Evolutionary conservation across 2,329 filamentous ascomycete species (phyloP), one percentile per base, ranked within the genome.

Genomic region (Clonostachys solani): DNA sequence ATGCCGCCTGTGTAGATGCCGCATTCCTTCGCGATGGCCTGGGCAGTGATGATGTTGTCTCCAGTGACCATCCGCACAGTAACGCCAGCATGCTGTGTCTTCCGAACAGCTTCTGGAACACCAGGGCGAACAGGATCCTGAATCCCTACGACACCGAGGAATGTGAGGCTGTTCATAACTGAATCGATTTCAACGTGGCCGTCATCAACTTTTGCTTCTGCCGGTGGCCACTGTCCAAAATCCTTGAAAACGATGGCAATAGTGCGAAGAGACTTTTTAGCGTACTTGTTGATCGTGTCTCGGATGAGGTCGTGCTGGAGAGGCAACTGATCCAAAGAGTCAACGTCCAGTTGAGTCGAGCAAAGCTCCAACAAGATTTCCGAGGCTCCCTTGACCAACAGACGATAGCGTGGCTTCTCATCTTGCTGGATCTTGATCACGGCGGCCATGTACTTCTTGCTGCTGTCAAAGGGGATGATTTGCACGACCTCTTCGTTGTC

Each of bases 231-330:
- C 49, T 71, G 73, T 29, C 83, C 76, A 49, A 87, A 90, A 53
- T 94, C 89, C 42, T 80, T 78, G 64, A 88, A 91, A 5, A 87
- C 75, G 52, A 92, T 74, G 16, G 81, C 87, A 46, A 92, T 90
- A 1, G 87, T 90, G 43, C 88, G 82, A 12, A 92, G 76, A n/a
- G 86, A 89, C 36, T 78, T 70, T 18, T 71, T 72, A 13, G 81
- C 81, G 54, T 84, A 85, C 16, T 66, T 57, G 41, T 69, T 69
- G 12, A 84, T 61, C 0, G 68, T 71, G 19, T 80, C 69, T 18
- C 10, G 15, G 36, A 38, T 38, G 17, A n/a, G 3, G n/a, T 69
- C 69, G 3, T 46, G 43, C 1, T 54, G 38, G 3, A 60, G 50
- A 13, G 65, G 69, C 1, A 47, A 46, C 2, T 52, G 46, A 37